A percentile compares a stretch with the other conserved stretches of the same genome.
Conservation (phyloP, 1,284 basidiomycete species). For the Amylostereum areolatum region DNA sequence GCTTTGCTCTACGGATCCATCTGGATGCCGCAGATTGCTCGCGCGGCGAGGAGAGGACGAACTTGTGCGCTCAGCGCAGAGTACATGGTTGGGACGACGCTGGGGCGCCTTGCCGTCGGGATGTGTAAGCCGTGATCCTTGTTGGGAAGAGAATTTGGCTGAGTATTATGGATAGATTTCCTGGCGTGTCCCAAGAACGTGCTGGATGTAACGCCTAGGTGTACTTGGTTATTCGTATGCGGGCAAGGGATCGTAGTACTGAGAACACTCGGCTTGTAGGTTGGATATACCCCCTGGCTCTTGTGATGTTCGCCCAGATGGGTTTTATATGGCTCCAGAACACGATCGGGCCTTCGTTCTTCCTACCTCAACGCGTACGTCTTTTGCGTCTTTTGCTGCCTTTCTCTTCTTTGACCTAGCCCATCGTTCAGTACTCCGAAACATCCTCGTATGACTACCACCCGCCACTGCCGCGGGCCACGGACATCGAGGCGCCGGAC, state of each 20-base stretch:
- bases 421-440: slow-evolving; percentile 45
- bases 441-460: slow-evolving; percentile 78
- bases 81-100: slow-evolving; percentile 76
- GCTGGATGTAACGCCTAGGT: slow-evolving; percentile 66
- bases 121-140: slow-evolving; percentile 81
- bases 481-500: slow-evolving; percentile 70
- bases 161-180: slow-evolving; percentile 68
- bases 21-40: slow-evolving; percentile 82
- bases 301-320: slow-evolving; percentile 63
- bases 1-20: slow-evolving; percentile 66
- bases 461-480: slow-evolving; percentile 55
- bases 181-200: slow-evolving; percentile 81
- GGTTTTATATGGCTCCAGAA: slow-evolving; percentile 70
- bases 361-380: slow-evolving; percentile 62
- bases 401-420: not conserved
- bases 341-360: slow-evolving; percentile 75
- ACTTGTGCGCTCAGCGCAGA: slow-evolving; percentile 61
- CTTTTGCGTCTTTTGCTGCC: not conserved
- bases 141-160: too few relatives aligned
- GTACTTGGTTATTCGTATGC: slow-evolving; percentile 42
- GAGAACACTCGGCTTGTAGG: slow-evolving; percentile 31
- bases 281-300: slow-evolving; percentile 63
- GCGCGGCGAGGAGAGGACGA: slow-evolving; percentile 68
- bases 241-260: too few relatives aligned
- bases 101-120: slow-evolving; percentile 65